These are phyloP conservation scores for Ogataea salicorniae DNA, from an alignment of 805 yeast genomes.

Conservation along the genomic window DNA sequence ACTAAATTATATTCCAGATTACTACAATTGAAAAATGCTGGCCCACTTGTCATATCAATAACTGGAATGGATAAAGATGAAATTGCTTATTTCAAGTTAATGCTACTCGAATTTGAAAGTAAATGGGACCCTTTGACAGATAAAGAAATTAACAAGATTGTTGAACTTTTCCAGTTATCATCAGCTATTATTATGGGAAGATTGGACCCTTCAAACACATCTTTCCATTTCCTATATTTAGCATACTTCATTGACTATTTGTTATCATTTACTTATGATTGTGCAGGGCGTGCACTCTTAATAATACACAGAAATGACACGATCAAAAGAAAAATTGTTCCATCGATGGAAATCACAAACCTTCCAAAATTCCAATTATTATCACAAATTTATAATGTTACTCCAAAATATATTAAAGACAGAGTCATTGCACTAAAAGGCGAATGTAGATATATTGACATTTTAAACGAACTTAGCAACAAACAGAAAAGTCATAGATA, in stretches of 20 bases:
- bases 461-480: conserved; percentile 9
- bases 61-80: conserved; percentile 6
- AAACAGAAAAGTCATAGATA: conserved; percentile 5
- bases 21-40: conserved; percentile 4
- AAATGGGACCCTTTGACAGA: conserved; percentile 3
- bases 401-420: conserved; percentile 6
- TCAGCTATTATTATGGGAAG: conserved; percentile 10
- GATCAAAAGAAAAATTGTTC: conserved; percentile 7
- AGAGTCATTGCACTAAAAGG: conserved; percentile 15
- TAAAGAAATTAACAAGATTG: conserved; percentile 5
- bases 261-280: conserved; percentile 4
- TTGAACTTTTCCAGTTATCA: conserved; percentile 8
- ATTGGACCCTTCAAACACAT: conserved; percentile 9
- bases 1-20: conserved; percentile 6
- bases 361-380: conserved; percentile 14
- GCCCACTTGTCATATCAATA: conserved; percentile 7
- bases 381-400: conserved; percentile 7
- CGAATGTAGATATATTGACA: conserved; percentile 12
- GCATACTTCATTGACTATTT: conserved; percentile 14
- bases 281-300: conserved; percentile 2
- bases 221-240: conserved; percentile 10
- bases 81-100: conserved; percentile 9
- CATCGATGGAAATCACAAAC: conserved; percentile 8
- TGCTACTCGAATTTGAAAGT: conserved; percentile 8
- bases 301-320: conserved; percentile 3